Evolutionary conservation across 176 grass and related monocot species (phyloP), one percentile per base, ranked within the genome.

Genomic region (Olyra latifolia): DNA sequence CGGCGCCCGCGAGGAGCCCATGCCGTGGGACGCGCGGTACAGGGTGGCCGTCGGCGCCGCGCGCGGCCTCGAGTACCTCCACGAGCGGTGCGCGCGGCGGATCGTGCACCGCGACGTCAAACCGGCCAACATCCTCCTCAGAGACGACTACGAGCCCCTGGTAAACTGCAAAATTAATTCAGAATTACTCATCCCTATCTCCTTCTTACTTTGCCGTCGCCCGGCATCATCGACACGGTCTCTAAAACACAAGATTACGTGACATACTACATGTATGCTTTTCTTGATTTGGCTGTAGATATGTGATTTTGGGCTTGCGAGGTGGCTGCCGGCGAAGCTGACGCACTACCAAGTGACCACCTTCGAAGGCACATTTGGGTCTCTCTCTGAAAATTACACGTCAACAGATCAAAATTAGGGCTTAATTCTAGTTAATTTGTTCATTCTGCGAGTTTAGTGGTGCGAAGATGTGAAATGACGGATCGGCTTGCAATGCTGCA

Each of bases 61-160:
- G 7, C 35, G 81, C 5, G 95, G 95, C 17, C 69, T 94, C 0
- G 85, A 98, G 83, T 98, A 98, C 54, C 83, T 98, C 4, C 95
- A 98, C 19, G 91, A 94, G 92, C 65, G 70, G 49, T 93, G 92
- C 16, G 85, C 87, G 0, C 35, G 92, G 54, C 64, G 95, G 47
- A 98, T 98, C 71, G 93, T 98, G 38, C 95, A 93, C 46, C 74
- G 95, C 4, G 95, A 94, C 38, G 90, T 98, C 68, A 98, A 98
- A 77, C 85, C 88, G 0, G 83, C 81, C 2, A 98, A 98, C 22
- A 89, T 94, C 62, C 81, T 98, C 19, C 85, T 98, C 73, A 83
- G 77, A 58, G 86, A 91, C 42, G 80, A 91, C 69, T 93, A 81
- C 49, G 90, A 98, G 53, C 86, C 92, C 0, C 47, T 89, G 88